Evolutionary conservation across 2,329 filamentous ascomycete genomes (phyloP).

Genomic region (Esteya vermicola): DNA sequence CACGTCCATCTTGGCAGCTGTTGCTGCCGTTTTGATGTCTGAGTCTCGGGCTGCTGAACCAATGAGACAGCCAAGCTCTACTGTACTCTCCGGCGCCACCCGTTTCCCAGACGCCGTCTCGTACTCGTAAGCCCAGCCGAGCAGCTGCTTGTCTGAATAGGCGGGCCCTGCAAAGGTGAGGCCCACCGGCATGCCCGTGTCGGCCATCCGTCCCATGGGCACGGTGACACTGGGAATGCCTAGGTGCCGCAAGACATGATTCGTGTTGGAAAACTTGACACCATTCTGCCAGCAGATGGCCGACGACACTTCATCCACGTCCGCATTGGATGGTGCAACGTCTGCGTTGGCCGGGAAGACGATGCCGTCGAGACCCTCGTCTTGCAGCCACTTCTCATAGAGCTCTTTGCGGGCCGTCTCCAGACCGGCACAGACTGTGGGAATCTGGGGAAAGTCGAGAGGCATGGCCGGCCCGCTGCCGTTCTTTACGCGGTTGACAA

Average conservation of each 20-base stretch:
- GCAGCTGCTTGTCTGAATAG: background rate
- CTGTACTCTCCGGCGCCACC: too few relatives aligned
- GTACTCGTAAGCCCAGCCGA: background rate
- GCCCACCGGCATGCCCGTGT: background rate
- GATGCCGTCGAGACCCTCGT: background rate
- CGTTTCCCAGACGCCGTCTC: too few relatives aligned
- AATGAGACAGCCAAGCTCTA: too few relatives aligned
- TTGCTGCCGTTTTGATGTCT: too few relatives aligned
- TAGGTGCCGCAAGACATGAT: slow-evolving; percentile 35
- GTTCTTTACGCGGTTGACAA: too few relatives aligned
- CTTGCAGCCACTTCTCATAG: background rate
- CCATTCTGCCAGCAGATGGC: slow-evolving; percentile 28
- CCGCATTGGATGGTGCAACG: background rate
- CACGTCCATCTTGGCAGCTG: too few relatives aligned
- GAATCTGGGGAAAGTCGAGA: too few relatives aligned
- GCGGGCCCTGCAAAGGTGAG: background rate
- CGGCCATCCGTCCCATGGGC: slow-evolving; percentile 32
- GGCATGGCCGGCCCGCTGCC: background rate
- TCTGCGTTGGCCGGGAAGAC: slow-evolving; percentile 1
- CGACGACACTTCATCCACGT: background rate
- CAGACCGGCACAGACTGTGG: too few relatives aligned
- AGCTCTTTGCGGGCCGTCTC: too few relatives aligned
- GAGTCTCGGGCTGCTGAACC: too few relatives aligned
- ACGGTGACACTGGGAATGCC: slow-evolving; percentile 39
- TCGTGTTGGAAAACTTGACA: slow-evolving; percentile 38